phyloP scores from a whole-genome alignment of 164 flowering plant genomes.

The Nymphaea colorata region DNA sequence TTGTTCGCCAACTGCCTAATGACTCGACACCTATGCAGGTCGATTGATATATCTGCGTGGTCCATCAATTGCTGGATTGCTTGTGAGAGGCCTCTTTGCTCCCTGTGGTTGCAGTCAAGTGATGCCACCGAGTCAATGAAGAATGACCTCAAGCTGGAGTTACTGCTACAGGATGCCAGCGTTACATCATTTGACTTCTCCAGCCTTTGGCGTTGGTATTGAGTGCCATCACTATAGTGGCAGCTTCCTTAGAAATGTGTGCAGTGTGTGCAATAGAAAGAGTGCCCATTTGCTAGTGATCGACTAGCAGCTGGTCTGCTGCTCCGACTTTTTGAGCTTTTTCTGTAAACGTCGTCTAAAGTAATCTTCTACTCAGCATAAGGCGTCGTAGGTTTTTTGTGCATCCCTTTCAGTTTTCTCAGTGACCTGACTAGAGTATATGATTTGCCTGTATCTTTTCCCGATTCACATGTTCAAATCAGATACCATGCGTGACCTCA shows the following conservation, averaged over 20 bases:
- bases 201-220: no score
- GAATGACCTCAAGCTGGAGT: no score
- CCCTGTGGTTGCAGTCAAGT: neutral
- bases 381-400: neutral
- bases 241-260: no score
- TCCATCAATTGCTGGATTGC: neutral
- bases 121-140: no score
- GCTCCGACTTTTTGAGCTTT: neutral
- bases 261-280: neutral
- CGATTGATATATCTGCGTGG: neutral
- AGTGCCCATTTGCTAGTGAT: neutral
- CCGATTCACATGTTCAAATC: no score
- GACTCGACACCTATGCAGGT: constrained; percentile 12
- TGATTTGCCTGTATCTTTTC: neutral
- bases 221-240: no score
- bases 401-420: neutral
- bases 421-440: neutral
- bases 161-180: no score
- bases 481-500: no score
- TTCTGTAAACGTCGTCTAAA: neutral
- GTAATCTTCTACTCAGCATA: neutral
- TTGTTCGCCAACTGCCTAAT: constrained; percentile 53
- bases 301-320: neutral
- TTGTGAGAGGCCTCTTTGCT: neutral
- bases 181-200: no score